Percentiles rank a stretch among this genome's conserved stretches.
These are phyloP conservation scores for Fusarium nelsonii DNA, from an alignment of 2,329 filamentous ascomycete genomes.

Conservation along the genomic window DNA sequence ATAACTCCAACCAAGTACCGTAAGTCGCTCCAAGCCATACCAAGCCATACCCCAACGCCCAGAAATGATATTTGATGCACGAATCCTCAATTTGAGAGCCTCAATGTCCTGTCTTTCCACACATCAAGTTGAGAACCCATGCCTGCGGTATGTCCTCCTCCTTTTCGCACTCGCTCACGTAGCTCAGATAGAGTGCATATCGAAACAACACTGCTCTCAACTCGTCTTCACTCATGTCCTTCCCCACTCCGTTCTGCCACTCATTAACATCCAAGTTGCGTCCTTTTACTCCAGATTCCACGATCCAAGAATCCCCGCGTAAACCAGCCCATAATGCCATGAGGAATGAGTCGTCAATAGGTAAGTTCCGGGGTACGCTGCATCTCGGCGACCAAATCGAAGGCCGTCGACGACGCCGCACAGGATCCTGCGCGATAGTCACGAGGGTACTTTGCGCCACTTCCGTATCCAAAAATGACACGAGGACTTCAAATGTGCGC, in stretches of 20 bases:
- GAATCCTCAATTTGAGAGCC: not conserved
- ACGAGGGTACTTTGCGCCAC: slow-evolving; percentile 45
- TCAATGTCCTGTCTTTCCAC: slow-evolving; percentile 16
- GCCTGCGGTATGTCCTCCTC: slow-evolving; percentile 48
- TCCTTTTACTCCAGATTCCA: slow-evolving; percentile 13
- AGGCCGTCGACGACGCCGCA: slow-evolving; percentile 36
- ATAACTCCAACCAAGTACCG: not conserved
- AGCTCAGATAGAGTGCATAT: slow-evolving; percentile 54
- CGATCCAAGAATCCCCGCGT: slow-evolving; percentile 44
- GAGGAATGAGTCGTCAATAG: slow-evolving; percentile 51
- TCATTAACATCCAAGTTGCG: slow-evolving; percentile 21
- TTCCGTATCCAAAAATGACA: slow-evolving; percentile 49
- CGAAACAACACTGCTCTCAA: slow-evolving; percentile 51
- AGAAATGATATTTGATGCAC: not conserved
- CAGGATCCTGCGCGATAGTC: slow-evolving; percentile 40
- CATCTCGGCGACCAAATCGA: slow-evolving; percentile 55
- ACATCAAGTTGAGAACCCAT: slow-evolving; percentile 50
- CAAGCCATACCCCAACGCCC: not conserved
- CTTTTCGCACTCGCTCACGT: slow-evolving; percentile 43
- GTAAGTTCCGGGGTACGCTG: slow-evolving; percentile 49
- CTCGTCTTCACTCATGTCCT: slow-evolving; percentile 40
- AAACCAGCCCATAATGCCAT: slow-evolving; percentile 50
- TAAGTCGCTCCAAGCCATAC: not conserved
- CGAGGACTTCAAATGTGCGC: slow-evolving; percentile 47
- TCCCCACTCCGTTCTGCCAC: slow-evolving; percentile 42